Evolutionary conservation across 768 basidiomycete genomes (phyloP), one percentile per base, ranked within the genome.

Genomic region (Boletus edulis): DNA sequence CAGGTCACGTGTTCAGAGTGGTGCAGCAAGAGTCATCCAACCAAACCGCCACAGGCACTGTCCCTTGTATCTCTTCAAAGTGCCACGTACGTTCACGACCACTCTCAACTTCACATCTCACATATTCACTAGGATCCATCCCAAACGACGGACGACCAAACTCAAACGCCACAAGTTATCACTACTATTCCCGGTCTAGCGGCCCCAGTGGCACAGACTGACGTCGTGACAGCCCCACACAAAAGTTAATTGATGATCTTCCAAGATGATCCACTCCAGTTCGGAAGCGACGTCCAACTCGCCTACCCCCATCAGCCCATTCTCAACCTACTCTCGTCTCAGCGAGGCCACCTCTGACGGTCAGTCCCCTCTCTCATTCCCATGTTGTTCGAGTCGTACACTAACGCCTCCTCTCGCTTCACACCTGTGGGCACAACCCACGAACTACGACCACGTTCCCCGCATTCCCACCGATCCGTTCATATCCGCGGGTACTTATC

Each of bases 341-440:
- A 81, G 80, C n/a, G 79, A 79, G 39, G 75, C 77, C 22, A 83
- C 81, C 22, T 81, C 82, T 22, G 82, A 84, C 62, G 81, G 73
- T 74, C 49, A 58, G 70, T 17, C 38, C 14, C 38, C 13, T 10
- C 29, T 17, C 11, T 42, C 35, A 31, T 44, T 44, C 38, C 17
- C 29, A 13, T 29, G 27, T 29, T 9, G 1, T 29, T 29, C 27
- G 27, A 29, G 27, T 9, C 8, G 8, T 9, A 29, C 27, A 29
- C 27, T 29, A 1, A 29, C 9, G 8, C 27, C 27, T 29, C 27
- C 27, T 29, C 27, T 29, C 8, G 8, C 9, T 29, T 9, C 27
- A 2, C 27, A 9, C 27, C 9, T 29, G 27, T 27, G 27, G 6
- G 9, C 27, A 27, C 31, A 17, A 6, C 29, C 11, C 37, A 47